These are phyloP conservation scores for Flaveria floridana DNA, from an alignment of 140 eudicot species.

Conservation along the genomic window DNA sequence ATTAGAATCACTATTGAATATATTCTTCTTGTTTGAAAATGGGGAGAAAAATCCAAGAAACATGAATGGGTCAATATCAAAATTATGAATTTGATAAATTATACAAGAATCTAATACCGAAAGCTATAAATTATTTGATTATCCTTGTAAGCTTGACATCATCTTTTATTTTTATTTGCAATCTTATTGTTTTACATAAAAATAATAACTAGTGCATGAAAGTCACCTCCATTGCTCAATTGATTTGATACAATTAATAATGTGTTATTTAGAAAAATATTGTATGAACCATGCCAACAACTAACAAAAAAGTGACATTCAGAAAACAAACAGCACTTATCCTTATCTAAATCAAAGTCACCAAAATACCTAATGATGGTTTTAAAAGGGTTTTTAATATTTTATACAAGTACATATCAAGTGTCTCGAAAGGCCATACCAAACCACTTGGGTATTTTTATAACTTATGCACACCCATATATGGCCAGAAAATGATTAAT, in stretches of 20 bases:
- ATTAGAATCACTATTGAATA: slow-evolving; percentile 11
- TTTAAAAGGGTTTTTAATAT: background rate
- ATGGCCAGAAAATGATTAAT: background rate
- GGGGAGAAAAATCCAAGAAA: slow-evolving; percentile 40
- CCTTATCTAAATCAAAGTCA: slow-evolving; percentile 29
- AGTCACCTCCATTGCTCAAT: slow-evolving; percentile 13
- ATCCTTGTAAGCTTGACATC: slow-evolving; percentile 27
- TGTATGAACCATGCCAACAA: slow-evolving; percentile 27
- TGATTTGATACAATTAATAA: slow-evolving; percentile 10
- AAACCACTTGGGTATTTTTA: background rate
- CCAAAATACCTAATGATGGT: slow-evolving; percentile 9
- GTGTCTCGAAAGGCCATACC: slow-evolving; percentile 1
- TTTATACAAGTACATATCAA: background rate
- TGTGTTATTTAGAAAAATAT: background rate
- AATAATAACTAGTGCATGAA: slow-evolving; percentile 1
- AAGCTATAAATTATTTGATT: slow-evolving; percentile 31
- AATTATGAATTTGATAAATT: slow-evolving; percentile 21
- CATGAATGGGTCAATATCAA: slow-evolving; percentile 29
- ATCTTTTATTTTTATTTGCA: background rate
- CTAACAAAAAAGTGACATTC: slow-evolving; percentile 11
- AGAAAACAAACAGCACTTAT: slow-evolving; percentile 25
- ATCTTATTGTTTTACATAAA: background rate
- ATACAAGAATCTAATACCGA: slow-evolving; percentile 29
- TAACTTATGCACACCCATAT: background rate
- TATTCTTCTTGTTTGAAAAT: slow-evolving; percentile 29